Base-by-base conservation (phyloP, 495 filamentous ascomycete genomes). In the Clavariopsis aquatica region DNA sequence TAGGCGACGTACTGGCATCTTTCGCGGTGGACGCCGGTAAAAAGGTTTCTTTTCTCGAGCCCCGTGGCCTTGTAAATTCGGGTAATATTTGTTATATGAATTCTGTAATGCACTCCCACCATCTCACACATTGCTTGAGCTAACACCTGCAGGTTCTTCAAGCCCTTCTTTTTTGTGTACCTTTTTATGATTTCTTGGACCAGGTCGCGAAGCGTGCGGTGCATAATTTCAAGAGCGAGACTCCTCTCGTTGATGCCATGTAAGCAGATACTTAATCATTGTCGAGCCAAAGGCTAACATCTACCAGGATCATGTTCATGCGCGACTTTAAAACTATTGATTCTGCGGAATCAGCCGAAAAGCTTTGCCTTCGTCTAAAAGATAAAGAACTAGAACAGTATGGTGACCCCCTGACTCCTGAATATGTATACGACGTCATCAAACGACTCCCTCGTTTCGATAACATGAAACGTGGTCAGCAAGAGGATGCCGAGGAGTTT, bases 31-130 rank as follows among this genome's bases (percentile, higher is more conserved):
- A 87, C 38, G 80, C 80, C 27, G 78, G 79, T 43, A 79, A 81
- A 43, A 92, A 90, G 69, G 78, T 93, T 53, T 77, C 86, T 12
- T 97, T 97, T 72, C 81, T 98, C 5, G 91, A 98, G 74, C 94
- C 94, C n/a, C 82, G 95, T 52, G 94, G 94, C 4, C 83, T 98
- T 69, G 87, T 96, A 49, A 98, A 98, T 76, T 95, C 93, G 47
- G 94, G 94, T 8, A 98, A 98, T 72, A 94, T 98, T 92, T 98
- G 94, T 78, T 98, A 97, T 79, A 98, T 98, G 95, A 98, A 98
- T 79, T 96, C 94, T 49, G 94, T 98, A 83, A 79, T 91, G 76
- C 24, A 45, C 29, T 24, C 10, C 15, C 6, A 6, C 41, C 12
- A 0, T 43, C 47, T 5, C 47, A 24, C 52, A 26, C 29, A 46